Base-by-base conservation (phyloP, 305 asterid species). In the Salvia sclarea region DNA sequence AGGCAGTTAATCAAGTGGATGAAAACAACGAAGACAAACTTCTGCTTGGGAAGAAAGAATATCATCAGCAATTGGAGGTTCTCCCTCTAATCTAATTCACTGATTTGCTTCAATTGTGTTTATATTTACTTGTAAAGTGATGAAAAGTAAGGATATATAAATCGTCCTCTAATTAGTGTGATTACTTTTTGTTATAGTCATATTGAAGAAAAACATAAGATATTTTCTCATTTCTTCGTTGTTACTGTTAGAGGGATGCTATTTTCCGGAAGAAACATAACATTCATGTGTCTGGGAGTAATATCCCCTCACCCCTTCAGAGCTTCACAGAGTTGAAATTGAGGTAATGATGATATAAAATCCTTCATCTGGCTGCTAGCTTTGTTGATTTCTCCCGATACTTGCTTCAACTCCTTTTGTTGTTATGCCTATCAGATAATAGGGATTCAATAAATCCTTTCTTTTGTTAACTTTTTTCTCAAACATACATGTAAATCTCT, bases 241-340 rank as follows among this genome's bases (percentile, higher is more conserved):
- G 58, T 64, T 75, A 38, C 56, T 85, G 8, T 64, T 61, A 92
- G 98, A 78, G 95, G 64, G 98, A 89, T 35, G 84, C 87, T 30
- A 35, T 89, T 70, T 86, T 82, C 56, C 88, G 98, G 66, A 92
- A 92, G 87, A 81, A 73, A 77, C 83, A 83, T 77, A 86, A 80
- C 54, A 92, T 92, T 78, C 98, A 92, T 77, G 92, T 88, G 75
- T 87, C 92, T 59, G 96, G 98, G 79, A 83, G 92, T 71, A 89
- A 85, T 61, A 74, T 88, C 43, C 95, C 98, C n/a, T 78, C 98
- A 5, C 95, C 96, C 28, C 91, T 92, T 52, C 90, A 65, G 80
- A 77, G 62, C 72, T 88, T 92, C 76, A 50, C 68, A 1, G 96
- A 92, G 66, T 76, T 92, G 84, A 79, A 71, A 70, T 78, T 88